These are phyloP conservation scores for Plantago coronopus DNA, from an alignment of 305 asterid species.

Conservation along the genomic window DNA sequence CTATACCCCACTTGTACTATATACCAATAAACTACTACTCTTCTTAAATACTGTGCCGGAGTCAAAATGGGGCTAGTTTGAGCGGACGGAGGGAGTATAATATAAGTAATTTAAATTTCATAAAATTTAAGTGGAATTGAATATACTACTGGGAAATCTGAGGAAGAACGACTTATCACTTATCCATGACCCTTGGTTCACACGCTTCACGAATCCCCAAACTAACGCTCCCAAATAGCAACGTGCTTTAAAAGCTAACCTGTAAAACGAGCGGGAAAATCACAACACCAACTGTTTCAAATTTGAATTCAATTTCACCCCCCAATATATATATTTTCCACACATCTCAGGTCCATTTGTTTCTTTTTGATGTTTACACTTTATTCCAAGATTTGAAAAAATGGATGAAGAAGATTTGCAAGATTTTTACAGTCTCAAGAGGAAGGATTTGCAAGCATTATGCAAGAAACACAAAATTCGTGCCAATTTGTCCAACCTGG, in stretches of 20 bases:
- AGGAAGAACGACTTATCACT: no score
- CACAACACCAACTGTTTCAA: background rate
- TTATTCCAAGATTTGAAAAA: background rate
- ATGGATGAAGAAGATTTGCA: constrained; percentile 37
- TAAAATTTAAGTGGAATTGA: no score
- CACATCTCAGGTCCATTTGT: background rate
- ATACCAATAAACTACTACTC: no score
- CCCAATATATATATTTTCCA: background rate
- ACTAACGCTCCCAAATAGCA: background rate
- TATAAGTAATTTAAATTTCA: no score
- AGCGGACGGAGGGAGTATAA: no score
- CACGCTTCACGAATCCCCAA: background rate
- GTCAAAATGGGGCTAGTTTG: no score
- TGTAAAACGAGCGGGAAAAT: constrained; percentile 2
- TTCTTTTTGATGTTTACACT: background rate
- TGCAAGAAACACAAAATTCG: constrained; percentile 64
- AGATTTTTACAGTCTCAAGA: constrained; percentile 44
- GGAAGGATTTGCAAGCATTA: constrained; percentile 53
- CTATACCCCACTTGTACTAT: no score
- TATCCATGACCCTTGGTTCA: background rate
- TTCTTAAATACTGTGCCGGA: no score
- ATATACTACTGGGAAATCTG: no score
- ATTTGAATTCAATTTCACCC: constrained; percentile 1
- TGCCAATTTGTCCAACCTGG: constrained; percentile 58
- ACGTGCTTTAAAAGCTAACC: background rate